Percentiles rank a stretch among this genome's conserved stretches.
These are phyloP conservation scores for Hyaloscypha hepaticicola DNA, from an alignment of 495 filamentous ascomycete species.

Conservation along the genomic window DNA sequence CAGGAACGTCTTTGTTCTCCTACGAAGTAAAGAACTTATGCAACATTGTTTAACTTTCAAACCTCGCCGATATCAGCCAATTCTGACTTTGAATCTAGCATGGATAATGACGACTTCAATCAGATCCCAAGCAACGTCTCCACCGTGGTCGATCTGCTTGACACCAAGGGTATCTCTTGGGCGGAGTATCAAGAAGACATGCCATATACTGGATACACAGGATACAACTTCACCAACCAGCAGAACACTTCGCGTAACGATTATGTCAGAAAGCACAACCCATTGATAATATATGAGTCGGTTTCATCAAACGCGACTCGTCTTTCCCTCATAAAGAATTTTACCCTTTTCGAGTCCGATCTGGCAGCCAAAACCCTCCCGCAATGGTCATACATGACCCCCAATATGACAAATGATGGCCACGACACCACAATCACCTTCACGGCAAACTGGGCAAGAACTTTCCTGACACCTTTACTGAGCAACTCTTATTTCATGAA, in stretches of 20 bases:
- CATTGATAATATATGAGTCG: conserved; percentile 58
- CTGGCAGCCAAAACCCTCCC: conserved; percentile 55
- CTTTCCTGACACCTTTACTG: conserved; percentile 61
- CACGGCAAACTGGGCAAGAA: conserved; percentile 55
- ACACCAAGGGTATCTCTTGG: conserved; percentile 67
- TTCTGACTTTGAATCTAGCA: too few relatives aligned
- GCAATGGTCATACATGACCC: conserved; percentile 72
- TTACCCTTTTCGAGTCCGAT: conserved; percentile 59
- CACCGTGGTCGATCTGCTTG: conserved; percentile 67
- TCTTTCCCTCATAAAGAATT: conserved; percentile 64
- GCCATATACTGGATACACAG: conserved; percentile 69
- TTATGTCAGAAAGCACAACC: conserved; percentile 78
- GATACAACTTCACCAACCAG: conserved; percentile 55
- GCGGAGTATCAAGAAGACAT: conserved; percentile 66
- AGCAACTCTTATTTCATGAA: conserved; percentile 64
- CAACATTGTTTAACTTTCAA: too few relatives aligned
- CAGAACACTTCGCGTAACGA: conserved; percentile 48
- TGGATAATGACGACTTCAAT: conserved; percentile 64
- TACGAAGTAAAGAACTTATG: too few relatives aligned
- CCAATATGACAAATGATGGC: conserved; percentile 64
- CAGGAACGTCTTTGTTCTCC: too few relatives aligned
- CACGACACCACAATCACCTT: conserved; percentile 65
- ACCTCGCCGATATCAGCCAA: too few relatives aligned
- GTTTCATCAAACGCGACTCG: conserved; percentile 54
- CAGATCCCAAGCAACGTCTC: conserved; percentile 60